These are phyloP conservation scores for Sherardia arvensis DNA, from an alignment of 257 asterid species.

Conservation along the genomic window DNA sequence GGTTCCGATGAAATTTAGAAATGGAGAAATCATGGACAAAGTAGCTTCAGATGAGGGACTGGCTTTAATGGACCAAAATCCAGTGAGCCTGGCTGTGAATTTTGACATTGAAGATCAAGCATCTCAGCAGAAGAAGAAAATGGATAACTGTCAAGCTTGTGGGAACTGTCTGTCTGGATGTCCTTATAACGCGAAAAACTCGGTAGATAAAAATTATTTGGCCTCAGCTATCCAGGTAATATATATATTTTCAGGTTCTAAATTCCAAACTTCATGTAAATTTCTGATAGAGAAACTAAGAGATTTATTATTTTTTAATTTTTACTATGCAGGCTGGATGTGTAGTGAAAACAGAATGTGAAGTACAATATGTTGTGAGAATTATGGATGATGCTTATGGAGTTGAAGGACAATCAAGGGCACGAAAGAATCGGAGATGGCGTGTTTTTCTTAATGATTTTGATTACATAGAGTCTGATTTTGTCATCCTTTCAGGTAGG, in stretches of 20 bases:
- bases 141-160: slow-evolving; percentile 37
- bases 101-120: slow-evolving; percentile 25
- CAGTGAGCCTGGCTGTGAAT: slow-evolving; percentile 31
- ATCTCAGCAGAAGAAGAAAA: slow-evolving; percentile 1
- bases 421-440: slow-evolving; percentile 27
- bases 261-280: neutral
- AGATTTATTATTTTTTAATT: no score
- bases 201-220: slow-evolving; percentile 43
- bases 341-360: slow-evolving; percentile 38
- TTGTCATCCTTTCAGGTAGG: slow-evolving; percentile 48
- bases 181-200: slow-evolving; percentile 44
- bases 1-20: slow-evolving; percentile 32
- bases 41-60: slow-evolving; percentile 15
- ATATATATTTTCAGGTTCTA: neutral
- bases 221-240: slow-evolving; percentile 41
- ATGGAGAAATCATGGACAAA: slow-evolving; percentile 27
- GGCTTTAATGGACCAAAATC: slow-evolving; percentile 7
- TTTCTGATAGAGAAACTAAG: no score
- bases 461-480: slow-evolving; percentile 30
- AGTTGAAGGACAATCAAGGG: no score
- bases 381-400: slow-evolving; percentile 19
- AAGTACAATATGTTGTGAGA: slow-evolving; percentile 36
- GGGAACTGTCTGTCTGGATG: slow-evolving; percentile 59
- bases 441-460: slow-evolving; percentile 37
- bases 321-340: slow-evolving; percentile 39